Base-by-base conservation (phyloP, 371 early-diverging fungal genomes). In the Zancudomyces culisetae region DNA sequence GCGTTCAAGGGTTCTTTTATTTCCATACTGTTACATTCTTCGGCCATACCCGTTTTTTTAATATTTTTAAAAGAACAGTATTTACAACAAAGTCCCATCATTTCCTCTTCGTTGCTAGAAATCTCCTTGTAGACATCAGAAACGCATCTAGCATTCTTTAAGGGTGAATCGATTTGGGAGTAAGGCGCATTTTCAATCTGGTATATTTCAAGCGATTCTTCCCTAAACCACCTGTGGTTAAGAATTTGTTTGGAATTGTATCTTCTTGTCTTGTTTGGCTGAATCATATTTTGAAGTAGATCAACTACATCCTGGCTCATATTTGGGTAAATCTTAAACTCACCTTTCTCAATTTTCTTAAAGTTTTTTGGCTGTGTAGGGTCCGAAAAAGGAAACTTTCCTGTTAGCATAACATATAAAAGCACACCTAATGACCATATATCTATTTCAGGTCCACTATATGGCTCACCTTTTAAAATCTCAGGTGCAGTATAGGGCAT, bases 351-450 rank as follows among this genome's bases (percentile, higher is more conserved):
- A 51, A 68, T 69, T 18, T 57, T 56, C 30, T 60, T 61, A 40
- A 53, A 67, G 53, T 64, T 64, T 21, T 54, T 55, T 19, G 58
- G 53, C 50, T 64, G 59, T 28, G 64, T 58, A 1, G 68, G 68
- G 24, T 69, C 69, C 10, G 62, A 87, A 65, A 90, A 94, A 1
- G 95, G 95, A 13, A 90, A 80, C 28, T 66, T 67, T 0, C 92
- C 93, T 49, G 78, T 77, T 1, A 88, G 72, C 55, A 91, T 72
- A 1, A 85, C 87, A 59, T 80, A 92, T 3, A 92, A 68, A 3
- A 92, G 73, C 0, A 94, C 86, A 3, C 95, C 93, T 51, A 91
- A 68, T 24, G 84, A 81, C 93, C 93, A 94, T 12, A 88, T 74
- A 60, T 94, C 93, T 21, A 87, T 81, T 54, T 86, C 90, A 12